Conservation (phyloP, 1,284 basidiomycete species). For the Apiotrichum laibachii region DNA sequence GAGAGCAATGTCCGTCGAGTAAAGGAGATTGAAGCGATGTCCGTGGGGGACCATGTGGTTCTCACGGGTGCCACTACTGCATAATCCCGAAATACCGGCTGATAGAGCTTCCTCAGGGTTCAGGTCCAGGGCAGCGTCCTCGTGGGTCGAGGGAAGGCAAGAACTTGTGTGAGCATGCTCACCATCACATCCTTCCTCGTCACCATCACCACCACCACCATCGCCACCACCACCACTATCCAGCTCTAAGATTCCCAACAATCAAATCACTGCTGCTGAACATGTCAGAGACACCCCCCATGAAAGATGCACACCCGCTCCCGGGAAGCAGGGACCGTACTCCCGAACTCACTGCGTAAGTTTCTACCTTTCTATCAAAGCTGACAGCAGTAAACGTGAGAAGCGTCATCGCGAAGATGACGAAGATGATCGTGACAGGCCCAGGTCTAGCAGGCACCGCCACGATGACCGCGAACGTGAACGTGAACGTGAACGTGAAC, state of each 20-base stretch:
- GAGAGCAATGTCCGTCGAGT: no score
- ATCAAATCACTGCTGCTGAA: background rate
- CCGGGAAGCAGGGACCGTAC: conserved; percentile 35
- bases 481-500: conserved; percentile 35
- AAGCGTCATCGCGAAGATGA: conserved; percentile 53
- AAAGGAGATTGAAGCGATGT: no score
- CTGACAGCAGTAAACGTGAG: conserved; percentile 44
- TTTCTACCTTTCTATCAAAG: background rate
- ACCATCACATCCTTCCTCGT: no score
- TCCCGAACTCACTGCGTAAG: conserved; percentile 45
- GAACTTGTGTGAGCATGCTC: no score
- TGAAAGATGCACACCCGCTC: conserved; percentile 15
- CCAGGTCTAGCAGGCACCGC: conserved; percentile 31
- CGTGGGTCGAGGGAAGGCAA: no score
- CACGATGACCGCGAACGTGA: conserved; percentile 52
- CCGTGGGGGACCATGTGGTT: no score
- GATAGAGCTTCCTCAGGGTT: no score
- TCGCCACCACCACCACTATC: background rate
- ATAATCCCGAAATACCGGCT: no score
- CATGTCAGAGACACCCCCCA: conserved; percentile 39
- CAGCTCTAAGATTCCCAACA: background rate
- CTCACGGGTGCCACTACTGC: no score
- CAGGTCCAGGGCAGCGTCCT: no score
- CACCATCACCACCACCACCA: no score
- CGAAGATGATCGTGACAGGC: conserved; percentile 44